phyloP scores from a whole-genome alignment of 208 protist genomes.

The Leptomonas pyrrhocoris region DNA sequence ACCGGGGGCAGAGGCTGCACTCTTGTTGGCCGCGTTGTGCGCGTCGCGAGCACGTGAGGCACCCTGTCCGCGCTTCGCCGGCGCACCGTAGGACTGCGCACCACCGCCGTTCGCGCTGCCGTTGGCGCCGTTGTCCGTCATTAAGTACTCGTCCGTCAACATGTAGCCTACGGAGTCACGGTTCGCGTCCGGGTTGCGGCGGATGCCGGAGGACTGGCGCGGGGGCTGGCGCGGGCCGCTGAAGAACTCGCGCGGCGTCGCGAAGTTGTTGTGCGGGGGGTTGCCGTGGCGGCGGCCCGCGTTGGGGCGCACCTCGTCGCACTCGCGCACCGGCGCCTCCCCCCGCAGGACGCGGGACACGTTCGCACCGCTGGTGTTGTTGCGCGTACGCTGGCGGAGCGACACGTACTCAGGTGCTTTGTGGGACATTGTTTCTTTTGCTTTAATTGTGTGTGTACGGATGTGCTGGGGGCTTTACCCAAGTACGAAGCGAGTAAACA shows the following conservation, averaged over 20 bases:
- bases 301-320: constrained; percentile 22
- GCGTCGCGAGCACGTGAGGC: neutral
- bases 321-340: constrained; percentile 8
- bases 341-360: constrained; percentile 38
- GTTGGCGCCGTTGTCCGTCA: constrained; percentile 26
- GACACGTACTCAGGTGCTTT: constrained; percentile 19
- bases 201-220: constrained; percentile 56
- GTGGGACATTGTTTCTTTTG: constrained; percentile 4
- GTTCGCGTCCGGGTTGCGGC: constrained; percentile 63
- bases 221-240: constrained; percentile 69
- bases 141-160: constrained; percentile 77
- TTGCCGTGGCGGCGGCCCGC: constrained; percentile 30
- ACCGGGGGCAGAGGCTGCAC: neutral
- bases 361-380: constrained; percentile 41
- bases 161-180: constrained; percentile 60
- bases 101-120: neutral
- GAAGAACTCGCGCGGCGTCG: constrained; percentile 63
- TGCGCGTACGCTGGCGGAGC: constrained; percentile 29
- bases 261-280: constrained; percentile 35
- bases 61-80: constrained; percentile 28
- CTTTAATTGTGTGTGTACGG: neutral
- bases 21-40: neutral
- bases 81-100: constrained; percentile 12
- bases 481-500: too few relatives aligned
- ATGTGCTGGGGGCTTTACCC: neutral